Evolutionary conservation across 306 rosid genomes (phyloP).

Genomic region (apple (Malus domestica)): DNA sequence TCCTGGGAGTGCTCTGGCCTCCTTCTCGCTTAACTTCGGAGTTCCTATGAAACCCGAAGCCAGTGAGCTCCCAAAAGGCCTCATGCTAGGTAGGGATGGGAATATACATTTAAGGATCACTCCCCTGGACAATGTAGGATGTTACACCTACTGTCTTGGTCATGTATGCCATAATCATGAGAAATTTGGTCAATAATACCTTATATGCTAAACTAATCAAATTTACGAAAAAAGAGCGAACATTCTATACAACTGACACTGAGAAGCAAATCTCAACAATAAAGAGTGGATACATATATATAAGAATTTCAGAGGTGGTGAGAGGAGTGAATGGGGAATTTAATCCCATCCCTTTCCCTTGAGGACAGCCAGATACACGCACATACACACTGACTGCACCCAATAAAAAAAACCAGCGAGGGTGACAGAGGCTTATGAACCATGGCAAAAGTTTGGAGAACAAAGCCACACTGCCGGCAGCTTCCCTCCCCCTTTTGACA

Average conservation of each 20-base stretch:
- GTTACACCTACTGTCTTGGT: too few relatives aligned
- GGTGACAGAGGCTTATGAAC: slow-evolving; percentile 19
- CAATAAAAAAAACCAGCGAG: not conserved
- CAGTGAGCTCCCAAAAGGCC: too few relatives aligned
- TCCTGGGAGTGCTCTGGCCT: too few relatives aligned
- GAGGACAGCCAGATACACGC: not conserved
- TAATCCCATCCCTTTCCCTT: not conserved
- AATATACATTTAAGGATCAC: too few relatives aligned
- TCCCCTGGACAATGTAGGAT: too few relatives aligned
- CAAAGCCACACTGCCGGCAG: slow-evolving; percentile 13
- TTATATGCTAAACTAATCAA: not conserved
- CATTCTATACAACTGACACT: too few relatives aligned
- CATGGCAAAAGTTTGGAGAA: slow-evolving; percentile 17
- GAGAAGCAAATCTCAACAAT: not conserved
- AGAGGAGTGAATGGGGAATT: not conserved
- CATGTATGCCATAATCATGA: not conserved
- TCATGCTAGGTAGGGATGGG: too few relatives aligned
- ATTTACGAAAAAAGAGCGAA: too few relatives aligned
- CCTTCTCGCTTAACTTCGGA: too few relatives aligned
- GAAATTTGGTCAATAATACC: not conserved
- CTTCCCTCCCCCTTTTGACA: slow-evolving; percentile 28
- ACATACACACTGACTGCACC: not conserved
- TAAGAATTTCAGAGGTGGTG: too few relatives aligned
- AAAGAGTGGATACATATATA: not conserved
- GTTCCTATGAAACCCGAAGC: too few relatives aligned